Base-by-base conservation (phyloP, 208 protist species). In the Leishmania guyanensis region DNA sequence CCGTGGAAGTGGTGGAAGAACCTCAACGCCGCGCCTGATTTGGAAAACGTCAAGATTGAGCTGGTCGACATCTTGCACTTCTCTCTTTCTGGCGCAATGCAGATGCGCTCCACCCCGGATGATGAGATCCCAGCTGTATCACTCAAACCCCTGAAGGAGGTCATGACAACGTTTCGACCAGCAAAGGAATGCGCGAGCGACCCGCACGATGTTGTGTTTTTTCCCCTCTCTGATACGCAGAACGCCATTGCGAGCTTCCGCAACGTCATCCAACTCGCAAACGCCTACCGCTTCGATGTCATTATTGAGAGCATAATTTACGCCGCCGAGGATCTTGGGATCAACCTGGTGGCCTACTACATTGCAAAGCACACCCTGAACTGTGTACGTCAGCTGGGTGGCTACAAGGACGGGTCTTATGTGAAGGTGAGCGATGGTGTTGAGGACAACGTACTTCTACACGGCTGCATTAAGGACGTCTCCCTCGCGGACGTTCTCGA, bases 1-100 rank as follows among this genome's bases (percentile, higher is more conserved):
- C 94, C 95, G 65, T 98, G 95, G 94, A 98, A 98, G 86, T 98
- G 95, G 95, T 98, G 95, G 95, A 98, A 98, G 82, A 98, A 97
- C 83, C 66, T 96, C 58, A 91, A 90, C 51, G 91, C 88, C 6
- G 80, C 79, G 29, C 84, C 90, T 3, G 95, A 98, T 77, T 64
- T 97, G 66, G 85, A 91, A 16, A 98, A 98, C 82, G 90, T 98
- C 56, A 94, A 91, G 76, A 96, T 98, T 81, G 94, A 98, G 79
- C 86, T 98, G 12, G 93, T 96, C 8, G 95, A 98, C 83, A 98
- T 98, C 73, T 76, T 98, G 14, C 95, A 98, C 86, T 98, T 98
- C 77, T 93, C 93, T 29, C 90, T 98, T 66, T 97, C 94, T 22
- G 95, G 95, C 16, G 79, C 87, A 5, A 97, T 97, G 89, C 93